Conservation (phyloP, 2,329 filamentous ascomycete genomes). For the Shiraia bambusicola region DNA sequence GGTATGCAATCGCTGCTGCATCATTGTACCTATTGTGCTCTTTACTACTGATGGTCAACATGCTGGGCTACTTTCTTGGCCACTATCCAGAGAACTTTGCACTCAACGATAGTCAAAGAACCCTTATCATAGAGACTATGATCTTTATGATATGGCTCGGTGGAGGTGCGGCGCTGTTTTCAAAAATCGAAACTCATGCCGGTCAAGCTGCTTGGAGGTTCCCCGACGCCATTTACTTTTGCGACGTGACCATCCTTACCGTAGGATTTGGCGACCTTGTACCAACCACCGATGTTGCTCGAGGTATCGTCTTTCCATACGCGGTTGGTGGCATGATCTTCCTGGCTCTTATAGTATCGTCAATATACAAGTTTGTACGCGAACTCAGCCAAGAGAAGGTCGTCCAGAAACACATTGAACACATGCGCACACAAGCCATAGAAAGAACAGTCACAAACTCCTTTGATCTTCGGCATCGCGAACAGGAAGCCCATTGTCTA, state of each 20-base stretch:
- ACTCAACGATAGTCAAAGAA: constrained; percentile 78
- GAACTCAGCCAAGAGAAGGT: constrained; percentile 65
- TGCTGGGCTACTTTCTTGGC: constrained; percentile 71
- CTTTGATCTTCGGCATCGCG: constrained; percentile 48
- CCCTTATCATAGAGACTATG: constrained; percentile 88
- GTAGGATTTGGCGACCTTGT: constrained; percentile 56
- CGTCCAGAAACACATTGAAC: constrained; percentile 59
- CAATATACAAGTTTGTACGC: constrained; percentile 67
- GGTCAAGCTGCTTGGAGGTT: constrained; percentile 63
- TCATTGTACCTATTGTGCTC: constrained; percentile 77
- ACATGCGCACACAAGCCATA: constrained; percentile 56
- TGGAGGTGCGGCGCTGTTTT: constrained; percentile 74
- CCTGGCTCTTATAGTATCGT: constrained; percentile 78
- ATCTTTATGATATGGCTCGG: constrained; percentile 79
- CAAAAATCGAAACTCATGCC: constrained; percentile 58
- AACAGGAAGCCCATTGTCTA: constrained; percentile 27
- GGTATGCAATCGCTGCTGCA: constrained; percentile 80
- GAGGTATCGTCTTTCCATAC: constrained; percentile 78
- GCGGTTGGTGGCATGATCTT: constrained; percentile 81
- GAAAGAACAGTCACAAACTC: constrained; percentile 57
- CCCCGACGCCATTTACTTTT: constrained; percentile 63
- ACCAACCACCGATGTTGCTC: constrained; percentile 58
- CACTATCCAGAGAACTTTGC: constrained; percentile 79
- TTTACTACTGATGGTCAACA: constrained; percentile 74
- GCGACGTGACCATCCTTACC: constrained; percentile 46